A percentile compares a stretch with the other conserved stretches of the same genome.
These are phyloP conservation scores for Mortierella polycephala DNA, from an alignment of 371 early-diverging fungal genomes.

Conservation along the genomic window DNA sequence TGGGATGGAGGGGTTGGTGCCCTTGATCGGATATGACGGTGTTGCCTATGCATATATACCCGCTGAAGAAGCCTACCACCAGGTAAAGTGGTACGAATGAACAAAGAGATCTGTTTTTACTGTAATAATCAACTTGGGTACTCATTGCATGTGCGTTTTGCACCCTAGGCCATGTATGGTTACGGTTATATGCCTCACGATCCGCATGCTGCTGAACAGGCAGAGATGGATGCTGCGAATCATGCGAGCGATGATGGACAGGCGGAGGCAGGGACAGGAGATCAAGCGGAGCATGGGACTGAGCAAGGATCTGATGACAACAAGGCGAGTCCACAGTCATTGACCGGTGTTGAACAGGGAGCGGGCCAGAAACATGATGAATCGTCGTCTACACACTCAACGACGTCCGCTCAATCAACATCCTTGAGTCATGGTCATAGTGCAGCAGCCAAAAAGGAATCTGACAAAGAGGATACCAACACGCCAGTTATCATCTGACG, in stretches of 20 bases:
- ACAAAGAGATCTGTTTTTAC: neutral
- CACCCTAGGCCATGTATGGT: neutral
- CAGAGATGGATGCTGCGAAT: neutral
- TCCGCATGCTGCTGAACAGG: neutral
- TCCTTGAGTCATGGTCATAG: too few species aligned
- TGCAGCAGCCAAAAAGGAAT: too few species aligned
- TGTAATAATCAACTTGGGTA: neutral
- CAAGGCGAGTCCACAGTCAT: too few species aligned
- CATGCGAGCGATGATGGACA: neutral
- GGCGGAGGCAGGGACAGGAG: neutral
- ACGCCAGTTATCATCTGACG: too few species aligned
- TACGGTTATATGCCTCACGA: slow-evolving; percentile 11
- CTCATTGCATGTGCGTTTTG: neutral
- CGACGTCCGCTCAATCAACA: too few species aligned
- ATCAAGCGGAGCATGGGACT: neutral
- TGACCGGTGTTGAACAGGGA: too few species aligned
- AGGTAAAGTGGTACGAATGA: slow-evolving; percentile 11
- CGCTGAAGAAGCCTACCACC: slow-evolving; percentile 44
- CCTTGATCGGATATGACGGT: slow-evolving; percentile 42
- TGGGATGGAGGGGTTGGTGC: slow-evolving; percentile 43
- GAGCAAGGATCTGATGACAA: too few species aligned
- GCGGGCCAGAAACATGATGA: too few species aligned
- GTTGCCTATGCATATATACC: slow-evolving; percentile 40
- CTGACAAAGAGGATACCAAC: too few species aligned
- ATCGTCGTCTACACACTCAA: too few species aligned